Base-by-base conservation (phyloP, 768 basidiomycete species). In the Mycena polygramma region DNA sequence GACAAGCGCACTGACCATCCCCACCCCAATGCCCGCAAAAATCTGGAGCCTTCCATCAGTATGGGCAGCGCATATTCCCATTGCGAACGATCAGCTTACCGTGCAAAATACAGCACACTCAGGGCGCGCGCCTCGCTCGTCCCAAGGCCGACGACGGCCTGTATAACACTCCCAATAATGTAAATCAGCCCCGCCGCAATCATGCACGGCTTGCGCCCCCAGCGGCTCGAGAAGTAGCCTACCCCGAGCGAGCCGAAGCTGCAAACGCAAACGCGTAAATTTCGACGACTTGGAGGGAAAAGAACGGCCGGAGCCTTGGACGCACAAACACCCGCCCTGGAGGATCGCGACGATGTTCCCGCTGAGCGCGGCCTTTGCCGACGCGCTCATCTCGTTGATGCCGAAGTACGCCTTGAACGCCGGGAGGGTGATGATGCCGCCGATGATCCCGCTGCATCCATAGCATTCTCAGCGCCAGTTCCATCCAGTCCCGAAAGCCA, bases 11-110 rank as follows among this genome's bases (percentile, higher is more conserved):
- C 85, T 84, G 8, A 85, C 81, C 83, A 87, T 85, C n/a, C 90
- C 89, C 30, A 91, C 83, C 8, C 91, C 90, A 58, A 91, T 80
- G 24, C 92, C 91, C 13, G 87, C 84, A 92, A 67, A 78, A 91
- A 91, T 6, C 69, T 90, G 80, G 24, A 84, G 2, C 2, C 13
- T 14, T 30, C 22, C 87, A 59, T 88, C 86, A 0, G 88, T 9
- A 54, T 46, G 45, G 4, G 7, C n/a, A 3, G 11, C 36, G 14
- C 5, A 20, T 13, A 36, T 10, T 15, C 37, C 14, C 15, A n/a
- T n/a, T n/a, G n/a, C n/a, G 35, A 19, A 10, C 35, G n/a, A 26
- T 30, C 10, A 24, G 58, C 61, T 14, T 30, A 68, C 69, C 74
- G 57, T 10, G 57, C 66, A 46, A 72, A 66, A 52, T 72, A 69